Base-by-base conservation (phyloP, 139 green algal genomes). In the Parachlorella kessleri region DNA sequence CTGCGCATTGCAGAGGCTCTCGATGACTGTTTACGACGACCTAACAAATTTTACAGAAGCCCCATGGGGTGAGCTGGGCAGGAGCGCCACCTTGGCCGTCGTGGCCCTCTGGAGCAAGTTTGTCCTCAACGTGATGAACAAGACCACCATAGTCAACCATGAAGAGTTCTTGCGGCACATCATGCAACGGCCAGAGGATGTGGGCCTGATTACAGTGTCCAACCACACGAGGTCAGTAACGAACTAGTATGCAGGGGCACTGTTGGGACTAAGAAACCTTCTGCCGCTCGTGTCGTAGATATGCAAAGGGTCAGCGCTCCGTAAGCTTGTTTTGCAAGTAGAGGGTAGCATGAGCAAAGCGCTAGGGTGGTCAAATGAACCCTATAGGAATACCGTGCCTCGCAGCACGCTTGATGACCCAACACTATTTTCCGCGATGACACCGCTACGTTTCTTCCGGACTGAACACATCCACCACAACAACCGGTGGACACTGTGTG, bases 391-490 rank as follows among this genome's bases (percentile, higher is more conserved):
- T 30, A 69, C 53, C 18, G 18, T 53, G 39, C 7, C 4, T 33
- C 77, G 82, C 92, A 98, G 94, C 85, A 96, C 95, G 14, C 81
- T 94, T 41, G 94, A 98, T 79, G 94, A 98, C 72, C 94, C 94
- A 5, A 85, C 87, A 24, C 55, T 98, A 36, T 75, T 94, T 24
- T 88, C 77, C 80, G 82, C 88, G 4, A 76, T 97, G 55, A 83
- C 94, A 33, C 94, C 94, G 1, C 89, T 83, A 84, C 76, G 55
- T 1, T 95, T 90, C 78, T 96, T 97, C 70, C 89, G 86, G 76
- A 83, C 78, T 7, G 94, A 98, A 39, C 83, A 89, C 71, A 38
- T 53, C 38, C 89, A 94, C 66, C 3, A 80, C 3, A 48, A 84
- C 38, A 90, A 84, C 26, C 87, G 94, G 1, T 98, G 94, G 94